Evolutionary conservation across 129 eudicot species (phyloP), one percentile per base, ranked within the genome.

Genomic region (Erigeron canadensis): DNA sequence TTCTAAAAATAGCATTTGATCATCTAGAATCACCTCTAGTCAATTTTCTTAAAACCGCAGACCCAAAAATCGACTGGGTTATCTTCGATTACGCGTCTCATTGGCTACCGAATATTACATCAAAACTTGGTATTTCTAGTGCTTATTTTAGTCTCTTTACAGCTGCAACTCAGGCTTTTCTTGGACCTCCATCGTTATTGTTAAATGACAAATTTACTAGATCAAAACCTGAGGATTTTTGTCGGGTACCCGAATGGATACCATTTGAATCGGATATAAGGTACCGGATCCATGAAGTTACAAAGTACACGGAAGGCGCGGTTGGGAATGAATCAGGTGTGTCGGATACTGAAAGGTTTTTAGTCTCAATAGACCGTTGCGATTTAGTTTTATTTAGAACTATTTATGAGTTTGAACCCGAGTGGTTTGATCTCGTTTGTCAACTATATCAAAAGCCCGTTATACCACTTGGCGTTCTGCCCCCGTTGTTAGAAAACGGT

Each of bases 81-180:
- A 48, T 91, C 23, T 83, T 76, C 63, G 97, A 91, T 81, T 88
- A 81, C 72, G 81, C 94, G 66, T 81, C 87, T 34, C 89, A 86
- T 21, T 91, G 96, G 94, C 66, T 91, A 55, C 97, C 96, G 8
- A 59, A 74, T 15, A 16, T 91, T n/a, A 89, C 89, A 13, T 63
- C 70, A 54, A 81, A 73, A 46, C 15, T 81, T 23, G 91, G 87
- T 37, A 15, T 83, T 17, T 73, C 75, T 0, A 71, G 65, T 22
- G 91, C 83, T 18, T 88, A 42, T 63, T 86, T 91, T 22, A 71
- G 91, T 17, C 84, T 89, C 17, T 88, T 86, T 43, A 86, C 82
- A 19, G 96, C 97, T 19, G 89, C 91, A 47, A 72, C 78, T 37
- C 81, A 84, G 82, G 88, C 91, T 10, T 88, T 83, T 61, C 19